A percentile compares a stretch with the other conserved stretches of the same genome.
Evolutionary conservation across 2,329 filamentous ascomycete species (phyloP).

Genomic region (Blastomyces gilchristii): DNA sequence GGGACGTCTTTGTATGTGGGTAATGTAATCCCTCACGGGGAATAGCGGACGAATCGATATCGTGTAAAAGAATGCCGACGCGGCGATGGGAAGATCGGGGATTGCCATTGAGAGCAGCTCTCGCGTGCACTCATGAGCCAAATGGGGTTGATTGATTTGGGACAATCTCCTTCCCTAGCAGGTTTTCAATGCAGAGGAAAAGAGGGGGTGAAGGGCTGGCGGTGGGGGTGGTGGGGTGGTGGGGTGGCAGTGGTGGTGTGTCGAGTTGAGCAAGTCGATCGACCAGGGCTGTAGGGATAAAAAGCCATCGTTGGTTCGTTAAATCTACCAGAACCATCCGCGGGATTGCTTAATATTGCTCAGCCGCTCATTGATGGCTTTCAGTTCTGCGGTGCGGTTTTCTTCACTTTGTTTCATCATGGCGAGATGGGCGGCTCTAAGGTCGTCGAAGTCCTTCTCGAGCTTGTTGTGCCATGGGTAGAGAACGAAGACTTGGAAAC

Average conservation of each 20-base stretch:
- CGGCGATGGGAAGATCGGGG: not conserved
- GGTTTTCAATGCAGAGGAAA: not conserved
- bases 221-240: no score
- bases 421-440: slow-evolving; percentile 48
- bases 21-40: no score
- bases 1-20: no score
- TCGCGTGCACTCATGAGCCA: not conserved
- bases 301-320: not conserved
- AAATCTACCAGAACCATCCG: not conserved
- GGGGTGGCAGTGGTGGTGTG: not conserved
- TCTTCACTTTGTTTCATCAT: slow-evolving; percentile 21
- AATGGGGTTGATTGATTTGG: not conserved
- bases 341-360: slow-evolving; percentile 4
- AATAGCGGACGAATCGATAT: not conserved
- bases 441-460: slow-evolving; percentile 49
- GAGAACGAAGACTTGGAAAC: slow-evolving; percentile 58
- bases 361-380: slow-evolving; percentile 12
- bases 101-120: not conserved
- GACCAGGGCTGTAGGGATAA: not conserved
- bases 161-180: not conserved
- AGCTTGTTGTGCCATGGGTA: slow-evolving; percentile 62
- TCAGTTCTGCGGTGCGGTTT: slow-evolving; percentile 11
- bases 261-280: not conserved
- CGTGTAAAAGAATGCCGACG: not conserved
- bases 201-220: no score